A percentile compares a stretch with the other conserved stretches of the same genome.
These are phyloP conservation scores for Neurospora hispaniola DNA, from an alignment of 495 filamentous ascomycete genomes.

Conservation along the genomic window DNA sequence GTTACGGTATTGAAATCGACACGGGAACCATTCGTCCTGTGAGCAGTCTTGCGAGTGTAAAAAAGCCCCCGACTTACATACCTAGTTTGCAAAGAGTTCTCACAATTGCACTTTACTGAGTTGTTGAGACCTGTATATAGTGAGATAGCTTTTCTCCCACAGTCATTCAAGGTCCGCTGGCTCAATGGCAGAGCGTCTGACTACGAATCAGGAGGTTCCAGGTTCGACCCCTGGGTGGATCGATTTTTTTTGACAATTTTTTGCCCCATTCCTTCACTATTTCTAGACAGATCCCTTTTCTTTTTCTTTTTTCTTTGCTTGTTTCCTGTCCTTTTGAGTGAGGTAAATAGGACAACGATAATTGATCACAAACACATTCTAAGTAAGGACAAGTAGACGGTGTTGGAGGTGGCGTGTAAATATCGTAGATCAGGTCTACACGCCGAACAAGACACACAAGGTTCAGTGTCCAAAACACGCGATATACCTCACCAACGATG, in stretches of 20 bases:
- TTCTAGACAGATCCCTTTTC: neutral
- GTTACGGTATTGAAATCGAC: no score
- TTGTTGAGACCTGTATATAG: no score
- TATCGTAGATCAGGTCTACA: neutral
- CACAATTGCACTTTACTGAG: neutral
- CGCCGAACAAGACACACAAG: neutral
- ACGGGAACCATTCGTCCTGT: neutral
- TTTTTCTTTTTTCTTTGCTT: neutral
- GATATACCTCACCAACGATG: no score
- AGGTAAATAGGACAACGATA: neutral
- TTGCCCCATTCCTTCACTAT: neutral
- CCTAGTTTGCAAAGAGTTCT: neutral
- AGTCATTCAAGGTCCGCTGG: neutral
- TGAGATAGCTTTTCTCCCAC: accelerated
- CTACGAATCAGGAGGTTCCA: neutral
- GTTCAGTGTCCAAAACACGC: neutral
- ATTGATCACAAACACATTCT: neutral
- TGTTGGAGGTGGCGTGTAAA: neutral
- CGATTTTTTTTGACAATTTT: neutral
- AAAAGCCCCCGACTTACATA: neutral
- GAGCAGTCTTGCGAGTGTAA: neutral
- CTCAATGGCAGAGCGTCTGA: neutral
- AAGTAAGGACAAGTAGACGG: neutral
- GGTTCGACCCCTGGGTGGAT: neutral
- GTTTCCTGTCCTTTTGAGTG: no score